Evolutionary conservation across 106 monocot genomes (phyloP).

Genomic region (Alisma plantagoaquatica): DNA sequence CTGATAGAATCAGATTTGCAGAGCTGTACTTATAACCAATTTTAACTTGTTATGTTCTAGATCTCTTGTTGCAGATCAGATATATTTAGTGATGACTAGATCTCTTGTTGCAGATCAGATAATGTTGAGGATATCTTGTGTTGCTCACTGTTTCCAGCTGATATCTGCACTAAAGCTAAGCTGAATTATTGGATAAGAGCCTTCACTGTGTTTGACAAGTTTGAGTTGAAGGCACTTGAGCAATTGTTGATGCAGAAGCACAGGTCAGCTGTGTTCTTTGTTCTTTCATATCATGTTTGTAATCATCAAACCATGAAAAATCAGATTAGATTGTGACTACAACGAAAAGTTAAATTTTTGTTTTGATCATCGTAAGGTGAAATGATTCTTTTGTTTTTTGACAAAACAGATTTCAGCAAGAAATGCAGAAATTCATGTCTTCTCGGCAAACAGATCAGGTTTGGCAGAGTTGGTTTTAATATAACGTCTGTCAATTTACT

Average conservation of each 20-base stretch:
- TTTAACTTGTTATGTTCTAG: background rate
- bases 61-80: too few species aligned
- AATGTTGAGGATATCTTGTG: slow-evolving; percentile 69
- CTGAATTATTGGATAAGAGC: slow-evolving; percentile 64
- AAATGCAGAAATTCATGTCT: slow-evolving; percentile 81
- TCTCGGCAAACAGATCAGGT: slow-evolving; percentile 76
- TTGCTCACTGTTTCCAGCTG: slow-evolving; percentile 68
- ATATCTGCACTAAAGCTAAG: slow-evolving; percentile 56
- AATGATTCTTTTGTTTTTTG: too few species aligned
- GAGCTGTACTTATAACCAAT: too few species aligned
- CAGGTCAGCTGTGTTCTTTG: too few species aligned
- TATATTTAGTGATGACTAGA: too few species aligned
- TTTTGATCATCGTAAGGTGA: too few species aligned
- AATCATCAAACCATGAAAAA: too few species aligned
- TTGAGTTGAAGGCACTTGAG: slow-evolving; percentile 88
- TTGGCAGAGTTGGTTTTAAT: slow-evolving; percentile 13
- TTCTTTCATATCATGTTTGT: too few species aligned
- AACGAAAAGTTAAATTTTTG: too few species aligned
- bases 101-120: slow-evolving; percentile 65
- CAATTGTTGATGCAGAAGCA: slow-evolving; percentile 88
- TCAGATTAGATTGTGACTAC: too few species aligned
- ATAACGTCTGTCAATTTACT: too few species aligned
- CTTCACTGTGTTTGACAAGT: slow-evolving; percentile 66
- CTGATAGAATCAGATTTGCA: background rate
- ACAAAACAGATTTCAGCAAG: slow-evolving; percentile 97